Evolutionary conservation across 441 rosid species (phyloP).

Genomic region (Populus hybrid): DNA sequence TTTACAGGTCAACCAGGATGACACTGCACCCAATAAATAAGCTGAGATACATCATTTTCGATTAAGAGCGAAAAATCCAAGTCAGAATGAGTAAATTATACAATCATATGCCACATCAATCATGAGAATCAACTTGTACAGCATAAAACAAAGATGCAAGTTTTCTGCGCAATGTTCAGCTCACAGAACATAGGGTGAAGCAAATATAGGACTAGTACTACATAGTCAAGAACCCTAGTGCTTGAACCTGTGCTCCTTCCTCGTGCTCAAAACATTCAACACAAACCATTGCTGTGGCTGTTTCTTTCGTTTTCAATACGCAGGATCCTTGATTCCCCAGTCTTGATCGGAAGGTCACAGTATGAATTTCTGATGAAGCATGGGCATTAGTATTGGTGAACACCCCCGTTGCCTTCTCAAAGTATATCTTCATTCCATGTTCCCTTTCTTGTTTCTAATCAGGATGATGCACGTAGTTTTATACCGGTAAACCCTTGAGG

Average conservation of each 20-base stretch:
- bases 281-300: neutral
- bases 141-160: neutral
- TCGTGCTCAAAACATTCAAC: neutral
- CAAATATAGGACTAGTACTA: neutral
- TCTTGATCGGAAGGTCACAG: neutral
- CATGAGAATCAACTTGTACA: neutral
- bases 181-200: neutral
- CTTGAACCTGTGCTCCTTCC: neutral
- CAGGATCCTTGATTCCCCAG: neutral
- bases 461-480: neutral
- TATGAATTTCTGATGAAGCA: neutral
- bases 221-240: neutral
- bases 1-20: neutral
- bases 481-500: slow-evolving; percentile 28
- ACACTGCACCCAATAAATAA: neutral
- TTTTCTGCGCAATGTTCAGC: neutral
- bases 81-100: neutral
- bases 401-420: neutral
- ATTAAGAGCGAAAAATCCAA: neutral
- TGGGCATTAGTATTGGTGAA: neutral
- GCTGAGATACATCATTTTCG: neutral
- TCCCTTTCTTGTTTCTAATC: neutral
- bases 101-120: neutral
- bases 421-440: neutral
- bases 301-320: neutral